These are phyloP conservation scores for Platanus orientalis DNA, from an alignment of 164 flowering plant genomes.

Conservation along the genomic window DNA sequence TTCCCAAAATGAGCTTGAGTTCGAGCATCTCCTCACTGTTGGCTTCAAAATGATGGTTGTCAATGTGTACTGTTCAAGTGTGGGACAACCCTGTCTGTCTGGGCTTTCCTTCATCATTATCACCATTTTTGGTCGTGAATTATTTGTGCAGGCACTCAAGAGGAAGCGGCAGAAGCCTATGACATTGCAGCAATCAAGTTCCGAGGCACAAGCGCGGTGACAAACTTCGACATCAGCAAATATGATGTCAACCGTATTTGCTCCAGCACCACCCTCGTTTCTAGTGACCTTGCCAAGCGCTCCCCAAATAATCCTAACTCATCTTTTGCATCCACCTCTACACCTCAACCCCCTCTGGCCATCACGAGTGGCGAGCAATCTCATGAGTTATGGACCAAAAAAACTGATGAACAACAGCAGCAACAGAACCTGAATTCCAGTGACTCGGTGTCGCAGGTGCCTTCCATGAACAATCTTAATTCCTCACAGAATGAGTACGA, in stretches of 20 bases:
- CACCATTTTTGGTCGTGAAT: no score
- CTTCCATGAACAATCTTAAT: conserved; percentile 11
- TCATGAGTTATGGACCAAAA: conserved; percentile 34
- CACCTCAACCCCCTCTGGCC: conserved; percentile 27
- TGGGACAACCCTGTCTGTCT: no score
- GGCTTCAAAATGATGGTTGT: no score
- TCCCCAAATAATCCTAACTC: conserved; percentile 38
- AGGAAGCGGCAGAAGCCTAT: conserved; percentile 89
- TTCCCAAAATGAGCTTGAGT: no score
- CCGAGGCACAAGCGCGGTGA: conserved; percentile 73
- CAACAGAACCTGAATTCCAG: not conserved
- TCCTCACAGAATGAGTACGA: conserved; percentile 8
- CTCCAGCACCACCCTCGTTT: conserved; percentile 64
- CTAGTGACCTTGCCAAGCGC: conserved; percentile 58
- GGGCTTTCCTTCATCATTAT: no score
- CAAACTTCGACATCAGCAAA: conserved; percentile 72
- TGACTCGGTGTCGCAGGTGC: conserved; percentile 11
- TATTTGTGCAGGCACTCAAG: conserved; percentile 62
- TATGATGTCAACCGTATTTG: conserved; percentile 81
- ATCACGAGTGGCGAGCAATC: conserved; percentile 25
- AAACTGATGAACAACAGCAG: conserved; percentile 6
- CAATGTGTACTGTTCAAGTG: no score
- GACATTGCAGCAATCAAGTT: conserved; percentile 89
- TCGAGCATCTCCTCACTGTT: no score
- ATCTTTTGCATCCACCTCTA: conserved; percentile 22